phyloP scores from a whole-genome alignment of 495 filamentous ascomycete species.

The Xylaria cubensis region DNA sequence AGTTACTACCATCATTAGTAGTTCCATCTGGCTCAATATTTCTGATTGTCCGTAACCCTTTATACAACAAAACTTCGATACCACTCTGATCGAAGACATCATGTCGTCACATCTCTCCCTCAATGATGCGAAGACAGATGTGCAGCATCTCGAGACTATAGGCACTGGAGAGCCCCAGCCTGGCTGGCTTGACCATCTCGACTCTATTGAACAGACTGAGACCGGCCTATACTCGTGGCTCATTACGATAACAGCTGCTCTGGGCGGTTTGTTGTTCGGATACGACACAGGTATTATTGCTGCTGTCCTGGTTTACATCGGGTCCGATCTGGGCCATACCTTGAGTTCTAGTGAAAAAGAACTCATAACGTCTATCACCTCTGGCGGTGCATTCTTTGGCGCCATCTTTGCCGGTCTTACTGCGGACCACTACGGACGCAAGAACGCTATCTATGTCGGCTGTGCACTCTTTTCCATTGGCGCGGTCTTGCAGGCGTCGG shows the following conservation, averaged over 20 bases:
- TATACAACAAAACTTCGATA: not conserved
- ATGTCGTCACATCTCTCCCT: slow-evolving; percentile 4
- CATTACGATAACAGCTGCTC: slow-evolving; percentile 49
- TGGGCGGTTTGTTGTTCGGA: slow-evolving; percentile 50
- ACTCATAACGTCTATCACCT: slow-evolving; percentile 55
- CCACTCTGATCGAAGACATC: not conserved
- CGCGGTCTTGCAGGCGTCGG: slow-evolving; percentile 51
- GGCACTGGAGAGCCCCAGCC: not conserved
- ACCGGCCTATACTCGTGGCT: slow-evolving; percentile 47
- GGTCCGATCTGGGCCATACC: slow-evolving; percentile 32
- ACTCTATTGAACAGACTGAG: slow-evolving; percentile 42
- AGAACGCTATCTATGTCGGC: slow-evolving; percentile 54
- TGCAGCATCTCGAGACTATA: not conserved
- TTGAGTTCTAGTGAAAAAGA: slow-evolving; percentile 51
- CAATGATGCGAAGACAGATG: slow-evolving; percentile 1
- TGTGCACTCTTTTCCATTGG: slow-evolving; percentile 57
- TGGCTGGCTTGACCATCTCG: slow-evolving; percentile 13
- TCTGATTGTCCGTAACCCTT: not conserved
- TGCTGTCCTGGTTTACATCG: slow-evolving; percentile 38
- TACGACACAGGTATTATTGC: slow-evolving; percentile 60
- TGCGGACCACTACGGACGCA: slow-evolving; percentile 59
- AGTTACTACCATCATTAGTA: not conserved
- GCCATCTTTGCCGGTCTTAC: slow-evolving; percentile 57
- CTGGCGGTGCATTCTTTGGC: slow-evolving; percentile 52
- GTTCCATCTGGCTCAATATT: not conserved